These are phyloP conservation scores for Rhytidhysteron rufulum DNA, from an alignment of 2,329 filamentous ascomycete genomes.

Conservation along the genomic window DNA sequence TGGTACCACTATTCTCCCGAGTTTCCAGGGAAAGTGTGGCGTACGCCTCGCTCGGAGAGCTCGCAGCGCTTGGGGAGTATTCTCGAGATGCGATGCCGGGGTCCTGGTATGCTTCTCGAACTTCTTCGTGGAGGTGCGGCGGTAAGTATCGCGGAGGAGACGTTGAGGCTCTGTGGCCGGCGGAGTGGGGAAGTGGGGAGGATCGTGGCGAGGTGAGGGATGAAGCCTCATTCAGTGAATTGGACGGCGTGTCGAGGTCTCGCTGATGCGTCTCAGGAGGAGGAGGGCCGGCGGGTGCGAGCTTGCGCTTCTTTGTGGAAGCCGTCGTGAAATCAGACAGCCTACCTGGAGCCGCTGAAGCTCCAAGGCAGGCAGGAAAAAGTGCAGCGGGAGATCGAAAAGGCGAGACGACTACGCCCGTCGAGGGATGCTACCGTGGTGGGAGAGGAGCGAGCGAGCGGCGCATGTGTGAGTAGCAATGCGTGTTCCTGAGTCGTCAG, in stretches of 20 bases:
- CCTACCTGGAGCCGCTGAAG: constrained; percentile 36
- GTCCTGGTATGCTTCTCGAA: constrained; percentile 34
- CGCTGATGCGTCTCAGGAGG: constrained; percentile 12
- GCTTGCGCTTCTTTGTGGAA: constrained; percentile 47
- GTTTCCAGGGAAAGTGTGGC: constrained; percentile 49
- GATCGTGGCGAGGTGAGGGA: constrained; percentile 29
- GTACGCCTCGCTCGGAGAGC: constrained; percentile 52
- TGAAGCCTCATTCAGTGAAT: constrained; percentile 31
- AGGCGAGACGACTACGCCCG: constrained; percentile 15
- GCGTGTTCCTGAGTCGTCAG: constrained; percentile 11
- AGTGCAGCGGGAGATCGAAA: constrained; percentile 8
- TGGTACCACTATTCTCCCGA: constrained; percentile 27
- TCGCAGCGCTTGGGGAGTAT: constrained; percentile 35
- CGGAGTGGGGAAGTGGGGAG: constrained; percentile 30
- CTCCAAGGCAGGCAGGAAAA: constrained; percentile 34
- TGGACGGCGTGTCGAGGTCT: constrained; percentile 11
- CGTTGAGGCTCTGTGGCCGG: constrained; percentile 22
- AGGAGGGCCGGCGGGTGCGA: constrained; percentile 28
- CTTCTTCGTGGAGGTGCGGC: constrained; percentile 54
- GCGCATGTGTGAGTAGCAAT: constrained; percentile 13
- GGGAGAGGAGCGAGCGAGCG: constrained; percentile 5
- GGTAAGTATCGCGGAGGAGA: constrained; percentile 50
- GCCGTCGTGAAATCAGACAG: constrained; percentile 37
- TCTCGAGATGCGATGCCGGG: constrained; percentile 22
- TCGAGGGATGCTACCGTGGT: constrained; percentile 7